A percentile compares a stretch with the other conserved stretches of the same genome.
Conservation (phyloP, 768 basidiomycete genomes). For the Dentipellis sp. region DNA sequence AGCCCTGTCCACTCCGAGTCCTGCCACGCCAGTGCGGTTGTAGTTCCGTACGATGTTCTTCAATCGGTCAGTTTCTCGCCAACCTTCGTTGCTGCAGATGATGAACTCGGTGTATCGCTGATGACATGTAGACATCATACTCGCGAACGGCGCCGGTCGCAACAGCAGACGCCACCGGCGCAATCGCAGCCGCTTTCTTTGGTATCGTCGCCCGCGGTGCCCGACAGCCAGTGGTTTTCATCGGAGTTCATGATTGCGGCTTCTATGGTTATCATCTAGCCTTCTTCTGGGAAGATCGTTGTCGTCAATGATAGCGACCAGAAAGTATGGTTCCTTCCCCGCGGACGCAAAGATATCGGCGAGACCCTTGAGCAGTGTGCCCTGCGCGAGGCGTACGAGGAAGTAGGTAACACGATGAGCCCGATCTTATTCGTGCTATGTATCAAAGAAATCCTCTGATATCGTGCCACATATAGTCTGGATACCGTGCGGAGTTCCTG, state of each 20-base stretch:
- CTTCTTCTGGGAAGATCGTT: conserved; percentile 44
- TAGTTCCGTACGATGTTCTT: too few species aligned
- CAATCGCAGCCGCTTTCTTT: conserved; percentile 15
- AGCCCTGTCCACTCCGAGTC: too few species aligned
- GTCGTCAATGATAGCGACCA: conserved; percentile 24
- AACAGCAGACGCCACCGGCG: too few species aligned
- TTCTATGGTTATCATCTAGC: conserved; percentile 57
- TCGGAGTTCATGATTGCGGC: conserved; percentile 48
- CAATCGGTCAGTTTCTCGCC: too few species aligned
- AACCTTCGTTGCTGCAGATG: too few species aligned
- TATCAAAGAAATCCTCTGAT: neutral
- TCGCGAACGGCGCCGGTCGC: too few species aligned
- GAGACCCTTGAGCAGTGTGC: conserved; percentile 53
- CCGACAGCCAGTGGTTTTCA: conserved; percentile 36
- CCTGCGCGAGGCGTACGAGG: conserved; percentile 58
- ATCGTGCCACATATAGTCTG: conserved; percentile 29
- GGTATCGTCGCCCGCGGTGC: conserved; percentile 33
- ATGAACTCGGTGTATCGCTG: too few species aligned
- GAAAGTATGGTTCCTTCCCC: conserved; percentile 48
- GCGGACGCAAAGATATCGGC: conserved; percentile 57
- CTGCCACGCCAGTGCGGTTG: too few species aligned
- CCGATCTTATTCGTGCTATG: neutral
- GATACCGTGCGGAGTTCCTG: conserved; percentile 37
- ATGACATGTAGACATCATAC: too few species aligned
- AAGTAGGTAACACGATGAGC: conserved; percentile 28